Evolutionary conservation across 192 early-diverging fungal genomes (phyloP), one percentile per base, ranked within the genome.

Genomic region (Backusella circina): DNA sequence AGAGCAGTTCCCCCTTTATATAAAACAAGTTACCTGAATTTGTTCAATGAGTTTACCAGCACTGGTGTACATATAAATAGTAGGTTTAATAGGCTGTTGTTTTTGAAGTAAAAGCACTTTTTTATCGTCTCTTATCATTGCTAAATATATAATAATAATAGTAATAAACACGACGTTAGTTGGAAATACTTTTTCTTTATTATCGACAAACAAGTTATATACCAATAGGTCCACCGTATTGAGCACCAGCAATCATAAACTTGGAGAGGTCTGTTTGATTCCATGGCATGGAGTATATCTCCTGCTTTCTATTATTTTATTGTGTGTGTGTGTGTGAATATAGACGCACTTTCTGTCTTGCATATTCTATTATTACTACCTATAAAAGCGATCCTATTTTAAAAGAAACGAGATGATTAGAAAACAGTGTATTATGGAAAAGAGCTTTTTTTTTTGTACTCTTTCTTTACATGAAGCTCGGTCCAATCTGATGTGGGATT

Each of bases 171-270:
- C n/a, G n/a, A 15, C 13, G 39, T 41, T 15, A 41, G 15, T 41
- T 41, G 39, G 39, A n/a, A n/a, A 1, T 18, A 3, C 1, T n/a
- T 23, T 35, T 28, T 35, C 12, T 32, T 0, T 35, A 4, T 21
- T 50, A 31, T n/a, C n/a, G n/a, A n/a, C 30, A 12, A 21, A 32
- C n/a, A 41, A 66, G 33, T 28, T 35, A 9, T 47, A 13, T 65
- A 95, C 95, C 94, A 31, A 96, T 91, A 6, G 98, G 98, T 9
- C 98, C 98, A 32, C 95, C 98, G 86, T 92, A 96, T 4, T 94
- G 92, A 26, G 96, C 93, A 2, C 88, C 93, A 0, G 96, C 93
- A 16, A 96, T 88, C 68, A 93, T 86, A 79, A 87, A 94, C 72
- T 94, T 94, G 10, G 89, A 89, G 32, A 99, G 83, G 78, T 98